Evolutionary conservation across 331 rosid genomes (phyloP).

Genomic region (Malus hybrid): DNA sequence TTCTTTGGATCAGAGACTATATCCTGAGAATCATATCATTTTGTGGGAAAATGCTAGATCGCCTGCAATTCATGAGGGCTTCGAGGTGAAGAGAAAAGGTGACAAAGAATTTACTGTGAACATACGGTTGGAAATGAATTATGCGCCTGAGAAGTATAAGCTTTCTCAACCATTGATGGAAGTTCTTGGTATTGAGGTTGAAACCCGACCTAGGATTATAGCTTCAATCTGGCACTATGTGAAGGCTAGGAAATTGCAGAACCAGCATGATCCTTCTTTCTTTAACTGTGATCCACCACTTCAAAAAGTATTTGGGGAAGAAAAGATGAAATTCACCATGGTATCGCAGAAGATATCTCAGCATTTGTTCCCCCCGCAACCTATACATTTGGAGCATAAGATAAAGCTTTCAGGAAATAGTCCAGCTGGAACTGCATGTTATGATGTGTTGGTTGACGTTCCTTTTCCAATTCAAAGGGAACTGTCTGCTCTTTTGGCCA

Average conservation of each 20-base stretch:
- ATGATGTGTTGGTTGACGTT: constrained; percentile 88
- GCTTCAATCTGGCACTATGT: constrained; percentile 99
- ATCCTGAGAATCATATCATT: constrained; percentile 77
- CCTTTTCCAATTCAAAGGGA: constrained; percentile 97
- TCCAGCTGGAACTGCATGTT: constrained; percentile 92
- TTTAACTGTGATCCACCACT: constrained; percentile 86
- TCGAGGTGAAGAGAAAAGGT: constrained; percentile 98
- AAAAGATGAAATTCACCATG: constrained; percentile 85
- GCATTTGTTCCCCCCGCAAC: constrained; percentile 85
- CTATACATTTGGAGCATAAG: constrained; percentile 84
- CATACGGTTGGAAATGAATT: constrained; percentile 88
- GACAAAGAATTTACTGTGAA: constrained; percentile 71
- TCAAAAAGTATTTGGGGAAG: constrained; percentile 93
- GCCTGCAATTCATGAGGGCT: constrained; percentile 89
- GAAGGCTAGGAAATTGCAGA: constrained; percentile 95
- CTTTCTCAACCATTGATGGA: constrained; percentile 85
- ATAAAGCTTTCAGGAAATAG: constrained; percentile 84
- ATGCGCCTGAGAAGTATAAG: constrained; percentile 89
- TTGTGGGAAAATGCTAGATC: constrained; percentile 84
- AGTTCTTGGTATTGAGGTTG: constrained; percentile 99
- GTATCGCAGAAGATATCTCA: constrained; percentile 88
- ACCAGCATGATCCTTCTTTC: constrained; percentile 72
- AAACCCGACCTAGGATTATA: constrained; percentile 90
- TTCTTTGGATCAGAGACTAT: constrained; percentile 88
- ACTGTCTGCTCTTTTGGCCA: constrained; percentile 71